Evolutionary conservation across 192 early-diverging fungal species (phyloP), one percentile per base, ranked within the genome.

Genomic region (Physocladia obscura): DNA sequence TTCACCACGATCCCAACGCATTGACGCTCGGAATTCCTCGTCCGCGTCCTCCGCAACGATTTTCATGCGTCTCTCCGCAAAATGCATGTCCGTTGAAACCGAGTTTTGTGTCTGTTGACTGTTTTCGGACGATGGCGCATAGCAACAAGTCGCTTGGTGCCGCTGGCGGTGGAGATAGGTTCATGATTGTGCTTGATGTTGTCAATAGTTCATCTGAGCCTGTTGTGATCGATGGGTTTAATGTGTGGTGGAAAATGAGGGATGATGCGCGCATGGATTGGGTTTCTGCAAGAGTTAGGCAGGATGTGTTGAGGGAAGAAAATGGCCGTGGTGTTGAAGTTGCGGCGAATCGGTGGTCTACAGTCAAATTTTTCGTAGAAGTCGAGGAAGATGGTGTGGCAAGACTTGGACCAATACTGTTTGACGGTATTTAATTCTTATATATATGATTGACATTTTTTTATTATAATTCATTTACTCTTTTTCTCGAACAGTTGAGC

Each of bases 401-500:
- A 21, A 15, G 65, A 39, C 34, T 54, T 22, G 65, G 22, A n/a
- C 29, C 65, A 15, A 0, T 68, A 4, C 31, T 68, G 30, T 68
- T 68, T 56, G 65, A 68, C 40, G 65, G 65, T 68, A 29, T 26
- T 49, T 15, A n/a, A n/a, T n/a, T n/a, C n/a, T n/a, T n/a, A n/a
- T n/a, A n/a, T 22, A 6, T n/a, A 39, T 34, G 21, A 24, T 11
- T 13, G 22, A 0, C 0, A 56, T 21, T 40, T 31, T 2, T 5
- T 13, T 8, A 40, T n/a, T 35, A 27, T 62, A 15, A 35, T 29
- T 40, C 4, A 0, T 34, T 19, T 17, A 35, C 11, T 38, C 6
- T 19, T 40, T 40, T 38, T 26, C 4, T 6, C 40, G 21, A 22
- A 1, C 19, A 68, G 65, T 68, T 30, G 65, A 68, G 30, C 24